A percentile compares a stretch with the other conserved stretches of the same genome.
Evolutionary conservation across 139 green algal genomes (phyloP).

Genomic region (Micromonas pusilla): DNA sequence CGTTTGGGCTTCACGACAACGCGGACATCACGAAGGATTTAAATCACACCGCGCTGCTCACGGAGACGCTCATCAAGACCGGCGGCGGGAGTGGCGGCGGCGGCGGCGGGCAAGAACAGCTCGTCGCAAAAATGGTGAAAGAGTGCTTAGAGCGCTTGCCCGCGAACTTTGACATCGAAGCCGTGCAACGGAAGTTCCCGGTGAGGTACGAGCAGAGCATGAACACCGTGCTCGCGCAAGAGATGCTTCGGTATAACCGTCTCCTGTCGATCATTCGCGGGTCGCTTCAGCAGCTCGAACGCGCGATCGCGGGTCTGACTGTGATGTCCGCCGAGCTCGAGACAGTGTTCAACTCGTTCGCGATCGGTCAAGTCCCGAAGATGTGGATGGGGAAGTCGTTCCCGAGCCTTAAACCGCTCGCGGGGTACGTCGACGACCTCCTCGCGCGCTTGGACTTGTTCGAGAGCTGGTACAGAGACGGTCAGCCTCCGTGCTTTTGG

Average conservation of each 20-base stretch:
- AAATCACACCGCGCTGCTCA: constrained; percentile 55
- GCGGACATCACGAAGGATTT: constrained; percentile 46
- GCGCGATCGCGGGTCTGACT: constrained; percentile 60
- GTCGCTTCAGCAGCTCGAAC: constrained; percentile 55
- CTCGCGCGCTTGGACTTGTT: constrained; percentile 11
- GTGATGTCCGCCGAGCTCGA: constrained; percentile 75
- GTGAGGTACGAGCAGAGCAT: constrained; percentile 41
- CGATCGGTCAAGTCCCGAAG: constrained; percentile 30
- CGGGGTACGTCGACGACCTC: constrained; percentile 67
- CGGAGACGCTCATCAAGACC: constrained; percentile 46
- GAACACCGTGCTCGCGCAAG: constrained; percentile 43
- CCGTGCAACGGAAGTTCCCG: constrained; percentile 32
- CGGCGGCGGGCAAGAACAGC: background rate
- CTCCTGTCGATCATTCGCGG: constrained; percentile 54
- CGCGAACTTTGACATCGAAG: constrained; percentile 43
- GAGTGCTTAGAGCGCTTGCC: constrained; percentile 50
- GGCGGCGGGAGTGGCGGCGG: constrained; percentile 29
- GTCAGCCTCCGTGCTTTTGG: constrained; percentile 60
- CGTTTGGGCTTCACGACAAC: constrained; percentile 45
- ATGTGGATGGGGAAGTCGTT: constrained; percentile 50
- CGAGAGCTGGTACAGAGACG: constrained; percentile 50
- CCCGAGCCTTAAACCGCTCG: constrained; percentile 69
- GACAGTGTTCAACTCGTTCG: constrained; percentile 53
- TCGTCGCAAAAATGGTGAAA: constrained; percentile 31
- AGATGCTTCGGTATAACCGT: constrained; percentile 46